These are phyloP conservation scores for Oxyria digyna DNA, from an alignment of 148 eudicot genomes.

Conservation along the genomic window DNA sequence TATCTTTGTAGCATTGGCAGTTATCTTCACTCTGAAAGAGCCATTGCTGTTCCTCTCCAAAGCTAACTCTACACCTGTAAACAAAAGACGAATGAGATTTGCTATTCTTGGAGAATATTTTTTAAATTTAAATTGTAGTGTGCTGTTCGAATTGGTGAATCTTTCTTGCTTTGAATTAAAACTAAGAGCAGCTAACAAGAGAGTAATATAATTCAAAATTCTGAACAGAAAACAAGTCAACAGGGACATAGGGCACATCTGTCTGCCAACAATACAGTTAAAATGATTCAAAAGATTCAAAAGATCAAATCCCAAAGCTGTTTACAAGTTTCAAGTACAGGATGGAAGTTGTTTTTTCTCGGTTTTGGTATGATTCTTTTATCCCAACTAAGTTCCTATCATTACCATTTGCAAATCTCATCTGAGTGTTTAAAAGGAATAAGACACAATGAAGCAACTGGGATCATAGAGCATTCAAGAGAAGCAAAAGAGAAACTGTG, in stretches of 20 bases:
- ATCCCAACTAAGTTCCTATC: neutral
- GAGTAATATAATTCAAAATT: no score
- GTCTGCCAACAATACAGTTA: neutral
- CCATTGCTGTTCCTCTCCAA: constrained; percentile 47
- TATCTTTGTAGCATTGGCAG: constrained; percentile 71
- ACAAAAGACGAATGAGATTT: constrained; percentile 5
- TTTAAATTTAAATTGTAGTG: neutral
- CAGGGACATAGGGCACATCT: neutral
- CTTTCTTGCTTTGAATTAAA: no score
- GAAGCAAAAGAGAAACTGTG: no score
- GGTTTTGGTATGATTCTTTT: no score
- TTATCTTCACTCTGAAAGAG: constrained; percentile 55
- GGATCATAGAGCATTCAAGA: no score
- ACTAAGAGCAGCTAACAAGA: neutral
- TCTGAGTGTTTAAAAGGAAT: neutral
- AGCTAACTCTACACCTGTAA: constrained; percentile 53
- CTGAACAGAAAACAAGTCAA: no score
- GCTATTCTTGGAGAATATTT: no score
- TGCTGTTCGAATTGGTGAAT: neutral
- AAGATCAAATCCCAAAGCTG: no score
- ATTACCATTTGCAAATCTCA: neutral
- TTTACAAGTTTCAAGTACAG: no score
- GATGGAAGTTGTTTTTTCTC: no score
- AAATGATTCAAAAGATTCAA: neutral
- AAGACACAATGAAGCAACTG: neutral